Evolutionary conservation across 345 rosid species (phyloP).

Genomic region (Toxicodendron radicans): DNA sequence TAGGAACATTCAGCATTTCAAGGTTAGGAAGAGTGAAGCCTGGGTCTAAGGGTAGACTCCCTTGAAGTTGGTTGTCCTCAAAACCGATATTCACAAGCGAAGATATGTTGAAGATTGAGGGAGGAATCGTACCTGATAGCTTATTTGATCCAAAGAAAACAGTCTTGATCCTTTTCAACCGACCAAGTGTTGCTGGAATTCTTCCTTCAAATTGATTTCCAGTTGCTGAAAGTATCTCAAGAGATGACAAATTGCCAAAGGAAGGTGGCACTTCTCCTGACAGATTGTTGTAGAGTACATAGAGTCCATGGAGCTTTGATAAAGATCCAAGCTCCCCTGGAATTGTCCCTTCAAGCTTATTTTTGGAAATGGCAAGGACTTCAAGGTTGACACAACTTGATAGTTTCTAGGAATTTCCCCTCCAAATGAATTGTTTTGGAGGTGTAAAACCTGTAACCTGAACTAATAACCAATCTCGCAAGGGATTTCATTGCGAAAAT

Average conservation of each 20-base stretch:
- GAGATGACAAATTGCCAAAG: conserved; percentile 28
- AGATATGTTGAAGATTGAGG: conserved; percentile 33
- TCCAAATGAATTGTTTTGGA: background rate
- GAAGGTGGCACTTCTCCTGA: conserved; percentile 32
- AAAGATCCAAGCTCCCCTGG: conserved; percentile 25
- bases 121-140: conserved; percentile 21
- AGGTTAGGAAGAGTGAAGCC: conserved; percentile 22
- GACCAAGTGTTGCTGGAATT: background rate
- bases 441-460: background rate
- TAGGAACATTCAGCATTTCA: background rate
- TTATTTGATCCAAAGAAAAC: background rate
- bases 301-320: background rate
- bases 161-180: background rate
- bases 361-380: background rate
- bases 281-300: conserved; percentile 9
- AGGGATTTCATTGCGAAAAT: conserved; percentile 13
- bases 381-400: conserved; percentile 14
- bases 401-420: conserved; percentile 19
- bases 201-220: background rate
- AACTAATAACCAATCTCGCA: conserved; percentile 8
- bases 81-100: fast-evolving
- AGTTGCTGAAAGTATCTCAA: background rate
- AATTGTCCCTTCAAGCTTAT: conserved; percentile 16
- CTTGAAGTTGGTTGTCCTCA: background rate
- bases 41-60: conserved; percentile 24